These are phyloP conservation scores for Glycine soja DNA, from an alignment of 306 rosid genomes.

Conservation along the genomic window DNA sequence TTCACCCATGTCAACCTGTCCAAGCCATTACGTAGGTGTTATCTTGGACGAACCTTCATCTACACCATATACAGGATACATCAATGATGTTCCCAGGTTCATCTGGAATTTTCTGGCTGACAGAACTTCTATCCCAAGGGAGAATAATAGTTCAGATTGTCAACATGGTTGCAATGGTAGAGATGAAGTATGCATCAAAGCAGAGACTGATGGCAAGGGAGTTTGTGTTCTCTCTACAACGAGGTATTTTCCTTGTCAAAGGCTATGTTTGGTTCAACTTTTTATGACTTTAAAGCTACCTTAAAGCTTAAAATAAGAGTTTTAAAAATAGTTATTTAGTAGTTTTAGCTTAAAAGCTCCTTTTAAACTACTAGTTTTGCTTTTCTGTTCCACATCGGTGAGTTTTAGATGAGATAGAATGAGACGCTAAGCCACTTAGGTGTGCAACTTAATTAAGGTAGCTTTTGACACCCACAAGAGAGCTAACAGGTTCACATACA, in stretches of 20 bases:
- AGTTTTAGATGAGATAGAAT: not conserved
- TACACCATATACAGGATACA: slow-evolving; percentile 66
- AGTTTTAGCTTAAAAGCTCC: not conserved
- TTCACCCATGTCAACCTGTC: slow-evolving; percentile 71
- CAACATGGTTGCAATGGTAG: slow-evolving; percentile 68
- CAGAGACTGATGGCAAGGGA: slow-evolving; percentile 82
- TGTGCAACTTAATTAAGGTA: not conserved
- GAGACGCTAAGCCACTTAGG: not conserved
- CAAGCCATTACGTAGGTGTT: slow-evolving; percentile 92
- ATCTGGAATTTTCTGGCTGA: slow-evolving; percentile 90
- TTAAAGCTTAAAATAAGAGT: slow-evolving; percentile 1
- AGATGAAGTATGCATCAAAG: slow-evolving; percentile 78
- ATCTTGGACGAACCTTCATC: slow-evolving; percentile 78
- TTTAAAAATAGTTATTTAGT: not conserved
- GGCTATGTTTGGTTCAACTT: not conserved
- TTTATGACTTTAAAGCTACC: not conserved
- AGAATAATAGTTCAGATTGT: slow-evolving; percentile 61
- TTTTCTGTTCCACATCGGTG: not conserved
- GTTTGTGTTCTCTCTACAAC: slow-evolving; percentile 84
- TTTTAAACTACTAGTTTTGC: not conserved
- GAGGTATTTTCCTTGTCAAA: slow-evolving; percentile 63
- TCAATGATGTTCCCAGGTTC: slow-evolving; percentile 83
- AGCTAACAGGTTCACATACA: not conserved
- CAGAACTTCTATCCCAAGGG: slow-evolving; percentile 66
- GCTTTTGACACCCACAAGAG: not conserved